Evolutionary conservation across 2,329 filamentous ascomycete genomes (phyloP), one percentile per base, ranked within the genome.

Genomic region (Stachybotrys elegans): DNA sequence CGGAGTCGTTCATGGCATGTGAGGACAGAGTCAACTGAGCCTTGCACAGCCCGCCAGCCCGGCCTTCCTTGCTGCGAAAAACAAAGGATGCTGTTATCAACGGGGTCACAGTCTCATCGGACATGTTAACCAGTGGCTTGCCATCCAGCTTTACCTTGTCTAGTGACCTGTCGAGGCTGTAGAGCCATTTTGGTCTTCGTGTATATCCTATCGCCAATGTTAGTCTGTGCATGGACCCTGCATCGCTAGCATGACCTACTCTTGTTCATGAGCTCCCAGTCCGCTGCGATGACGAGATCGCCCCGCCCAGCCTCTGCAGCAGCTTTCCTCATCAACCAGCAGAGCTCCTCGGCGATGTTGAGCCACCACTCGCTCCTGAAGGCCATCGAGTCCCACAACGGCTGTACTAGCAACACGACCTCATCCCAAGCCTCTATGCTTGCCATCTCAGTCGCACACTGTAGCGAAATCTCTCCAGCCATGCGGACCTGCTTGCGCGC

Each of bases 251-350:
- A 14, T 8, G 4, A 68, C 77, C 59, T 63, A 82, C 79, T 70
- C 36, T 62, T 73, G 46, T 79, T 71, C 58, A 84, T 67, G 36
- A 86, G 65, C 55, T 85, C 82, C 78, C 83, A 84, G 54, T 84
- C 80, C 41, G 83, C 75, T 22, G 79, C 71, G 27, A 85, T 62
- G 8, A 84, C 69, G 22, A 83, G 64, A 42, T 78, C 74, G 8
- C 71, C 72, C 42, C 78, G 72, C 7, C 72, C 72, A 38, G 68
- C 65, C 48, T 73, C 65, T 4, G 65, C 67, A 5, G 81, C 81
- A 11, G 78, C 81, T 46, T 71, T 68, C 49, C 81, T 70, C 45
- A 84, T 60, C n/a, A 72, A 66, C 78, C 81, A 84, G 40, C 75
- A 72, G 29, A 85, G 62, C 29, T 83, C 77, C 55, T 84, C 79